Conservation (phyloP, 768 basidiomycete species). For the Serendipita indica region DNA sequence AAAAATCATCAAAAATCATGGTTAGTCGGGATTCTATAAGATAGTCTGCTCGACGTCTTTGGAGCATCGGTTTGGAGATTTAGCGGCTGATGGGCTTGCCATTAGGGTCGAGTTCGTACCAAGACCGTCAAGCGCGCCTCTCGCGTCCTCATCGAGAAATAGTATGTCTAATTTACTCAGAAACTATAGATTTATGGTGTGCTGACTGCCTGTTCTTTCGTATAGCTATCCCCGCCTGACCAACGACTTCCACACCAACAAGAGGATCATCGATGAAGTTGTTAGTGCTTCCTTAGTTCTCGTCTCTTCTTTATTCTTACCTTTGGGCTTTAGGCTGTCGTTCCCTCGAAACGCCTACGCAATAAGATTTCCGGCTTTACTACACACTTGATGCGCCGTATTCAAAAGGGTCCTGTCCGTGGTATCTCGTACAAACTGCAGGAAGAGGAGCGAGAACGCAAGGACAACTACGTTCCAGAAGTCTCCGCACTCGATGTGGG, state of each 20-base stretch:
- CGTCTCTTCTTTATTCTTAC: not conserved
- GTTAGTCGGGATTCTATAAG: not conserved
- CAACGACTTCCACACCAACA: conserved; percentile 99
- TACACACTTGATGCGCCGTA: conserved; percentile 99
- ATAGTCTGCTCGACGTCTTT: not conserved
- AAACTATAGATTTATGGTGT: not conserved
- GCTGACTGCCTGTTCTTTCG: not conserved
- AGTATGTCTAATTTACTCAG: conserved; percentile 38
- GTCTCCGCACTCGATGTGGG: conserved; percentile 85
- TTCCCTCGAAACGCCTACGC: conserved; percentile 95
- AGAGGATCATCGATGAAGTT: conserved; percentile 96
- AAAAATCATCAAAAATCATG: conserved; percentile 6
- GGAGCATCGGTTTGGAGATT: not conserved
- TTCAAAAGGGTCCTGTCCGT: conserved; percentile 93
- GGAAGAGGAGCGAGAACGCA: conserved; percentile 97
- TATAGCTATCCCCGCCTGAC: conserved; percentile 93
- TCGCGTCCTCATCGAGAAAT: conserved; percentile 98
- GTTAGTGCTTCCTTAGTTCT: conserved; percentile 32
- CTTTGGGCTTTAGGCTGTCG: conserved; percentile 45
- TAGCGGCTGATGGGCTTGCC: conserved; percentile 9
- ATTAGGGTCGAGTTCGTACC: conserved; percentile 95
- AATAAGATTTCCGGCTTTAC: conserved; percentile 99
- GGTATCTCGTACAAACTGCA: conserved; percentile 99
- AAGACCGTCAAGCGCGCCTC: conserved; percentile 99
- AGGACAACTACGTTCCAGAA: conserved; percentile 99